Evolutionary conservation across 768 basidiomycete species (phyloP), one percentile per base, ranked within the genome.

Genomic region (Sutorius australiensis): DNA sequence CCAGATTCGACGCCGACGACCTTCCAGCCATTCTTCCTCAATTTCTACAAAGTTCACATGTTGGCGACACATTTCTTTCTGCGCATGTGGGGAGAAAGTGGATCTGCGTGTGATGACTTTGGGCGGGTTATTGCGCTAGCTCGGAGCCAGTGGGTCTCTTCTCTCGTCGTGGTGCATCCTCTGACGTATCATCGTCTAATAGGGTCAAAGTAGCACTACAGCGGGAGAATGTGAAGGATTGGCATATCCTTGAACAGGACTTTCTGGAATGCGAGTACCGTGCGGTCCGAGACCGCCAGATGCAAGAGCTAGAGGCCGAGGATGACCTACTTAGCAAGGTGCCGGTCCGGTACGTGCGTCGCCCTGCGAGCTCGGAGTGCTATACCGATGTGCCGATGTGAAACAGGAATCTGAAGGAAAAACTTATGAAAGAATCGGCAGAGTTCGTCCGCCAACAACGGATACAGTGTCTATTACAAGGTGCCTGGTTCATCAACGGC

Each of bases 71-170:
- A 81, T 42, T 94, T 95, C 74, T 95, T 95, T 71, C 72, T 92
- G n/a, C 81, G 90, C 32, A 92, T 95, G 83, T 95, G 91, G 92
- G 81, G 78, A 60, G 93, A 95, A 66, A 89, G 88, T 61, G 85
- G 86, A 12, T 88, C 93, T 1, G 83, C 86, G 4, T 63, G 68
- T 12, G 83, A 76, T 17, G 93, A 95, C 69, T 92, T 93, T 58
- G 75, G 79, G 33, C 84, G 94, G 10, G 83, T 95, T 10, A 80
- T 81, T 32, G 86, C 84, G 6, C 74, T 95, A 17, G 85, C 87
- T 33, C 82, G 83, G 48, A 92, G 89, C 78, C 93, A 95, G 89
- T 92, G 68, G 56, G 88, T 83, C 37, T 39, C 44, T 46, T 42
- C 37, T 40, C 9, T 17, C 32, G 6, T 31, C 19, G 21, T 24